Evolutionary conservation across 345 rosid genomes (phyloP).

Genomic region (Cochlearia excelsa): DNA sequence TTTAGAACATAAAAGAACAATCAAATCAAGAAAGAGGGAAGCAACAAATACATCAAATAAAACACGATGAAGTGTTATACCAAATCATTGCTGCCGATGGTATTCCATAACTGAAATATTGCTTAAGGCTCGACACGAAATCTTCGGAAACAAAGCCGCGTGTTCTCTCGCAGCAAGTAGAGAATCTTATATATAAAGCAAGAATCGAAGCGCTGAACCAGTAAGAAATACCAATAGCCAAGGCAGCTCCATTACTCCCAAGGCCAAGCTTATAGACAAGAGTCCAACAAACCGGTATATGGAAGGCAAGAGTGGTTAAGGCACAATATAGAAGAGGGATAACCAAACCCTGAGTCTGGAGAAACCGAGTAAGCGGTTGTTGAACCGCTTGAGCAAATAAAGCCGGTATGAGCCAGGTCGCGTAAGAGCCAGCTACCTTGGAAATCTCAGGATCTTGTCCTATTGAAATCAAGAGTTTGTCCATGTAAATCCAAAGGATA

Average conservation of each 20-base stretch:
- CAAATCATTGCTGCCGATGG: slow-evolving; percentile 50
- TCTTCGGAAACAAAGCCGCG: slow-evolving; percentile 13
- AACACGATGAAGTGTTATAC: slow-evolving; percentile 17
- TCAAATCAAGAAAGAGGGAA: not conserved
- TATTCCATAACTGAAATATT: slow-evolving; percentile 36
- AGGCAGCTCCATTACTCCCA: slow-evolving; percentile 41
- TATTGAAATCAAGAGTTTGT: slow-evolving; percentile 12
- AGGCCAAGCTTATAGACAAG: slow-evolving; percentile 14
- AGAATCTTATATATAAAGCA: slow-evolving; percentile 32
- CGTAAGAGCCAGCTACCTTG: slow-evolving; percentile 22
- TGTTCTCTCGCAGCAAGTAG: slow-evolving; percentile 38
- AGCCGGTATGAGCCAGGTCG: slow-evolving; percentile 21
- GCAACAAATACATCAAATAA: not conserved
- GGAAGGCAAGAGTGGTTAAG: slow-evolving; percentile 22
- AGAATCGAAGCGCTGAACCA: slow-evolving; percentile 45
- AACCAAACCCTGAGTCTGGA: slow-evolving; percentile 28
- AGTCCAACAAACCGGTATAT: slow-evolving; percentile 20
- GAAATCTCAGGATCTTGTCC: slow-evolving; percentile 37
- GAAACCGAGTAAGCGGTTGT: slow-evolving; percentile 33
- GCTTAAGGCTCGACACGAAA: slow-evolving; percentile 23
- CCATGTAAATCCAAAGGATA: slow-evolving; percentile 26
- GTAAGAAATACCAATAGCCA: slow-evolving; percentile 41
- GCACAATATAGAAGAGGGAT: slow-evolving; percentile 27
- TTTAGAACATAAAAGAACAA: not conserved
- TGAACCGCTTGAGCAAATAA: slow-evolving; percentile 27